phyloP scores from a whole-genome alignment of 257 asterid species.

The Penstemon davidsonii region DNA sequence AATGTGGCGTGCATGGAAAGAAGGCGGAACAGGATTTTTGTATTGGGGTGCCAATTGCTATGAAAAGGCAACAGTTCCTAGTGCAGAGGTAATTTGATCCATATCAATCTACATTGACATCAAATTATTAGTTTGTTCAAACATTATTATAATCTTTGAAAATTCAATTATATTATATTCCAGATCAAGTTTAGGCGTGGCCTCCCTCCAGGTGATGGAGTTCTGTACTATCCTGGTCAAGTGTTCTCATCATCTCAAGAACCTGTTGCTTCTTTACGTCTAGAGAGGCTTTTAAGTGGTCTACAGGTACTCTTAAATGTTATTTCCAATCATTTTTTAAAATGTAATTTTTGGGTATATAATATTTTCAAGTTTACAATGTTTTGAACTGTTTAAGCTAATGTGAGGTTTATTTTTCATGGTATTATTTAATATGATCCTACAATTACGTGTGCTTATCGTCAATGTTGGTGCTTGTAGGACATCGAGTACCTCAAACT shows the following conservation, averaged over 20 bases:
- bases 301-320: slow-evolving; percentile 61
- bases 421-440: background rate
- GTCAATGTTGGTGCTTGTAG: slow-evolving; percentile 35
- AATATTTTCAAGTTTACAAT: background rate
- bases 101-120: slow-evolving; percentile 22
- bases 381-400: background rate
- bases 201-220: slow-evolving; percentile 99
- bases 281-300: slow-evolving; percentile 94
- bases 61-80: slow-evolving; percentile 84
- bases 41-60: slow-evolving; percentile 99
- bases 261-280: slow-evolving; percentile 91
- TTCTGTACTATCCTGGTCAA: slow-evolving; percentile 90
- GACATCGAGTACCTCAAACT: slow-evolving; percentile 85
- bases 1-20: slow-evolving; percentile 99
- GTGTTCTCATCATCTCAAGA: slow-evolving; percentile 87
- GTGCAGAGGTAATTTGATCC: slow-evolving; percentile 76
- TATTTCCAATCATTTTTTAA: slow-evolving; percentile 2
- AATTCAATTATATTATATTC: slow-evolving; percentile 5
- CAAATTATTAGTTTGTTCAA: slow-evolving; percentile 13
- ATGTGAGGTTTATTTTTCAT: background rate
- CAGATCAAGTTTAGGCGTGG: slow-evolving; percentile 96
- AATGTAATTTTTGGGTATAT: slow-evolving; percentile 1
- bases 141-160: slow-evolving; percentile 21
- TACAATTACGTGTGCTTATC: background rate
- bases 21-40: slow-evolving; percentile 93